phyloP scores from a whole-genome alignment of 345 rosid genomes.

The Raphanus raphanistrum region DNA sequence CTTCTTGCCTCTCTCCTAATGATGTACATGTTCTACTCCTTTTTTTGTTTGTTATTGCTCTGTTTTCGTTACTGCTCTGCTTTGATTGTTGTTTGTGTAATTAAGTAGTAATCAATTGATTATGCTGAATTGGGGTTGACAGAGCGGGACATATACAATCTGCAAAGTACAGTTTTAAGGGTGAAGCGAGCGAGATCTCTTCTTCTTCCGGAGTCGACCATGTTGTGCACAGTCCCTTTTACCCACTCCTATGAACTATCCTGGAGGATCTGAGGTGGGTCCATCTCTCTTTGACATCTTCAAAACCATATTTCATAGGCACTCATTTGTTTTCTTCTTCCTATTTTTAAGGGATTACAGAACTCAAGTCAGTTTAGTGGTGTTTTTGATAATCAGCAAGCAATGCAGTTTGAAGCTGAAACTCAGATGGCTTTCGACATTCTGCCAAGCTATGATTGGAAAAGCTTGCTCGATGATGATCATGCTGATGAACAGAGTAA shows the following conservation, averaged over 20 bases:
- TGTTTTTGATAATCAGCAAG: neutral
- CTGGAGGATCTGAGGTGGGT: conserved; percentile 9
- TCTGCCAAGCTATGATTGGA: neutral
- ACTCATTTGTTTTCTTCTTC: neutral
- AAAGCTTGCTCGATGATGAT: neutral
- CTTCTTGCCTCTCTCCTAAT: too few relatives aligned
- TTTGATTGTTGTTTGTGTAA: neutral
- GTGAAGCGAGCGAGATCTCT: conserved; percentile 1
- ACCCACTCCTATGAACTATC: neutral
- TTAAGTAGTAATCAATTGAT: neutral
- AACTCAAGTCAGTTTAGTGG: neutral
- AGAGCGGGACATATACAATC: conserved; percentile 33
- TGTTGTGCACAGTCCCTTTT: neutral
- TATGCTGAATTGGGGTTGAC: neutral
- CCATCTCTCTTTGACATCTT: neutral
- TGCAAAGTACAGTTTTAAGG: conserved; percentile 43
- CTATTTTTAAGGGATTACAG: neutral
- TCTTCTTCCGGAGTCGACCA: neutral
- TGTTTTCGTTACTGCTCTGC: too few relatives aligned
- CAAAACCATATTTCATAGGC: neutral
- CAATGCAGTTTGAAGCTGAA: neutral
- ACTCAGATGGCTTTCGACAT: neutral
- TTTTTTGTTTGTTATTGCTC: too few relatives aligned
- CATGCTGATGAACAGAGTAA: neutral
- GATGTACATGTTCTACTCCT: too few relatives aligned